Base-by-base conservation (phyloP, 2,329 filamentous ascomycete species). In the Xylariaceae sp. region DNA sequence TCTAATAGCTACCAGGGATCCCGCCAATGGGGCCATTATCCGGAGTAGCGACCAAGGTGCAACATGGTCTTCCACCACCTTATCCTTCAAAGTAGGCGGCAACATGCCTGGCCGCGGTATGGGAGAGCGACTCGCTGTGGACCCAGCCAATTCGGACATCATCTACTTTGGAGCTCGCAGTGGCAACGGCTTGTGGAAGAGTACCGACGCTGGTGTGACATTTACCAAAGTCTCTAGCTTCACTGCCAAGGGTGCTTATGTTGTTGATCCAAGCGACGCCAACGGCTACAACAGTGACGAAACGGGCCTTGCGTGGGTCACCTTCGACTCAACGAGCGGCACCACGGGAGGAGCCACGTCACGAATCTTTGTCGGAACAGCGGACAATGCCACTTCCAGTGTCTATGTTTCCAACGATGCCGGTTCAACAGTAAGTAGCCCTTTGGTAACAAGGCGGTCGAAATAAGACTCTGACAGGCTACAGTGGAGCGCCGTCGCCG, bases 71-170 rank as follows among this genome's bases (percentile, higher is more conserved):
- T 69, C 72, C 17, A 75, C 77, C 0, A 67, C 69, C 6, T 70
- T 84, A 0, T 72, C 78, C 2, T 84, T 84, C 70, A 84, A 84
- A 62, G 78, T 82, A 42, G 81, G 81, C 7, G 81, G 81, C 0
- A 84, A 84, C 61, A 83, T 83, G 79, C 80, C 81, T 7, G 81
- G 81, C 2, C 75, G 81, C 28, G 81, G 81, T 7, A 78, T 76
- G 65, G 81, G 81, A 14, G 81, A 83, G 62, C 73, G 81, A 13
- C 74, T 84, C 5, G 80, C 79, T 2, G 74, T 84, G 9, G 81
- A 84, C 60, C 81, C 81, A 2, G 74, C 77, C 42, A 79, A 81
- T 59, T 76, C 79, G 36, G 73, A 78, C 28, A 78, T 83, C 52
- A 61, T 84, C 19, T 83, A 80, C 62, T 82, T 83, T 50, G 81